Percentiles rank a stretch among this genome's conserved stretches.
phyloP scores from a whole-genome alignment of 371 early-diverging fungal species.

The Antonospora locustae region DNA sequence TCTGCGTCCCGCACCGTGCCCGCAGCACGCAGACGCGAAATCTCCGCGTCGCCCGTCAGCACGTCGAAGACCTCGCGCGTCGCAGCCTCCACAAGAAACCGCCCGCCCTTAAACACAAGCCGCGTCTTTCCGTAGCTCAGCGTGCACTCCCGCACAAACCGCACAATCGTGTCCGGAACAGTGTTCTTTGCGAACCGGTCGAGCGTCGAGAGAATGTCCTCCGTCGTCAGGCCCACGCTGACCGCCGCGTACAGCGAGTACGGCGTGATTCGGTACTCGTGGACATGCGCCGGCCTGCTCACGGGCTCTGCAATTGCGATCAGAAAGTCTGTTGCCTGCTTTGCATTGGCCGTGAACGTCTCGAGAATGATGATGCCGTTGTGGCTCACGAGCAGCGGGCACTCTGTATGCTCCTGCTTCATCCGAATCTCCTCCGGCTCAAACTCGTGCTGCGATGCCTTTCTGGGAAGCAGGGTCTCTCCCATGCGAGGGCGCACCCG shows the following conservation, averaged over 20 bases:
- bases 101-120: constrained; percentile 76
- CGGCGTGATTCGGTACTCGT: constrained; percentile 89
- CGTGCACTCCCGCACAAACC: constrained; percentile 74
- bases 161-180: constrained; percentile 67
- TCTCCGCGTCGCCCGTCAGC: constrained; percentile 65
- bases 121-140: constrained; percentile 86
- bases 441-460: constrained; percentile 51
- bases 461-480: constrained; percentile 50
- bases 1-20: constrained; percentile 52
- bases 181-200: constrained; percentile 69
- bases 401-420: constrained; percentile 67
- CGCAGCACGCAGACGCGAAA: constrained; percentile 58
- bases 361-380: constrained; percentile 84
- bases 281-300: constrained; percentile 76
- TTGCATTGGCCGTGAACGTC: constrained; percentile 76
- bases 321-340: constrained; percentile 87
- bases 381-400: constrained; percentile 84
- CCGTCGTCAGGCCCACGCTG: constrained; percentile 84
- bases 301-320: constrained; percentile 95
- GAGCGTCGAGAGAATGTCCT: constrained; percentile 78
- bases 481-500: constrained; percentile 22
- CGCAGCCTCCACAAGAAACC: constrained; percentile 72
- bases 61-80: constrained; percentile 68
- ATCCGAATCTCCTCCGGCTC: constrained; percentile 55
- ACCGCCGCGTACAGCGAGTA: constrained; percentile 97